Base-by-base conservation (phyloP, 176 grass and related monocot genomes). In the Elymus sibiricus region DNA sequence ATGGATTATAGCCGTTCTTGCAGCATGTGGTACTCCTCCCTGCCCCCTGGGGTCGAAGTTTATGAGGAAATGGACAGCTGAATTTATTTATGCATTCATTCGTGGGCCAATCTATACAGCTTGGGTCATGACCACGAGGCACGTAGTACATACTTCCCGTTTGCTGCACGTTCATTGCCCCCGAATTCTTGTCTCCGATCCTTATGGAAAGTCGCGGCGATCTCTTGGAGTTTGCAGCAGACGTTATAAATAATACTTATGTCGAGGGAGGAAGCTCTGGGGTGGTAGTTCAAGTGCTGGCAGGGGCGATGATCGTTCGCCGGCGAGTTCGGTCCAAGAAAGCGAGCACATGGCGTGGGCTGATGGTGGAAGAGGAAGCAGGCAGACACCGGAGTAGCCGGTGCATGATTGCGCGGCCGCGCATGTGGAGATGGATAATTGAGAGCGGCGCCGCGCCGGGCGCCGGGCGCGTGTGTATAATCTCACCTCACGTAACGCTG, bases 311-410 rank as follows among this genome's bases (percentile, higher is more conserved):
- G 25, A 75, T 74, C 69, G 72, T 5, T 64, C 62, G 27, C 26
- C 40, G 42, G 71, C 43, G 42, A 75, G 72, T 75, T 21, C 15
- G n/a, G 76, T 83, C 59, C 80, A 76, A 60, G 60, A 90, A 90
- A 90, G 89, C 22, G 66, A 73, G 59, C 75, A 90, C 89, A 84
- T 87, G 84, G 80, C 84, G 47, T 17, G 47, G 47, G 49, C 6
- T 19, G 49, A 53, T 0, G 55, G 55, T 58, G 4, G 3, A 58
- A 3, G 19, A 58, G 55, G 55, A 58, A 22, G 55, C 55, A 56
- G 42, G 42, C 42, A 12, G 51, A 7, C 53, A 0, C 53, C 55
- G 75, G 72, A 44, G 72, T 5, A 3, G n/a, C 1, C 17, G 4
- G 5, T 5, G 42, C 12, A 90, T 90, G 80, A 80, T 90, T 68